A percentile compares a stretch with the other conserved stretches of the same genome.
Conservation (phyloP, 1,284 basidiomycete species). For the Boletus calvinii region DNA sequence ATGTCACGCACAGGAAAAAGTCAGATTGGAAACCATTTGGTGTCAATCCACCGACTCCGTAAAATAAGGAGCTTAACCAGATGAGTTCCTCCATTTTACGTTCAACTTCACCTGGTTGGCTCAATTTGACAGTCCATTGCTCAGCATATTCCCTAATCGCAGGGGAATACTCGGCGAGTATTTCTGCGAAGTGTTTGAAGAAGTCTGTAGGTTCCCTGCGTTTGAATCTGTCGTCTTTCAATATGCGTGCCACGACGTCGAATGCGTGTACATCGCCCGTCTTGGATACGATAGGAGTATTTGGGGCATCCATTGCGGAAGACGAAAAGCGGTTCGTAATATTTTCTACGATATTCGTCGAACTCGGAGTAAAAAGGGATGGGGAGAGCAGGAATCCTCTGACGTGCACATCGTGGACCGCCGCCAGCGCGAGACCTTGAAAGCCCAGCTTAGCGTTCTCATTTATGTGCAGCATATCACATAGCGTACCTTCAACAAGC, state of each 20-base stretch:
- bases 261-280: conserved; percentile 24
- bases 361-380: conserved; percentile 9
- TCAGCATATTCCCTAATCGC: conserved; percentile 18
- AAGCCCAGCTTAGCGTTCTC: neutral
- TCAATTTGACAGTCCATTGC: conserved; percentile 28
- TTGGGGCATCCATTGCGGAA: conserved; percentile 9
- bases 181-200: neutral
- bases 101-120: conserved; percentile 35
- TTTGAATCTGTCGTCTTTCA: conserved; percentile 25
- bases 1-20: conserved; percentile 46
- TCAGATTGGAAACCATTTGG: conserved; percentile 41
- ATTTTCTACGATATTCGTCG: neutral
- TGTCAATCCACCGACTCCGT: conserved; percentile 44
- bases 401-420: conserved; percentile 14
- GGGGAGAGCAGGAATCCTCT: conserved; percentile 23
- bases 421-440: conserved; percentile 30
- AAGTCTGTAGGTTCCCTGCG: neutral
- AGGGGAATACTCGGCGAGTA: conserved; percentile 2
- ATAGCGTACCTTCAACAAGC: conserved; percentile 29
- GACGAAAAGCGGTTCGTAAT: conserved; percentile 7
- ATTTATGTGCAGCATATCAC: neutral
- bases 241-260: conserved; percentile 29
- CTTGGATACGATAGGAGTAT: neutral
- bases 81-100: conserved; percentile 48
- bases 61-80: conserved; percentile 45